Evolutionary conservation across 176 grass and related monocot genomes (phyloP).

Genomic region (Oropetium thomaeum): DNA sequence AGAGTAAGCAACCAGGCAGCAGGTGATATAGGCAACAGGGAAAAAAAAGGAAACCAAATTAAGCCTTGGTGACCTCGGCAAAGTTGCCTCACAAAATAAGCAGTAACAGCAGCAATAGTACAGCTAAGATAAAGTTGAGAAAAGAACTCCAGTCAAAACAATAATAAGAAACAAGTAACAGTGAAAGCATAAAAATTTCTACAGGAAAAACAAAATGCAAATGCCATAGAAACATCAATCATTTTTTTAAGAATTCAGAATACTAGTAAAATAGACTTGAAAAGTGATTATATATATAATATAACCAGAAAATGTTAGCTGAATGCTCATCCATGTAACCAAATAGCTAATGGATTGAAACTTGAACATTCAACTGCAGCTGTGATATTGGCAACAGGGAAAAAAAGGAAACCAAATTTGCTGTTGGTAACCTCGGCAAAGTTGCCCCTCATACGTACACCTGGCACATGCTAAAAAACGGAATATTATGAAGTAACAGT

Average conservation of each 20-base stretch:
- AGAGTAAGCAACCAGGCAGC: slow-evolving; percentile 22
- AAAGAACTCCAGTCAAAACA: background rate
- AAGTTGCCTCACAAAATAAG: slow-evolving; percentile 40
- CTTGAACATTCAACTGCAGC: slow-evolving; percentile 19
- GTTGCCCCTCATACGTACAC: slow-evolving; percentile 25
- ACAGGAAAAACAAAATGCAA: background rate
- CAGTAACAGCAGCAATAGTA: too few relatives aligned
- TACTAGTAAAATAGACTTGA: too few relatives aligned
- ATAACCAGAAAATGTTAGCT: slow-evolving; percentile 7
- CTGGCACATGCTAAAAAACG: background rate
- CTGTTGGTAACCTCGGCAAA: slow-evolving; percentile 52
- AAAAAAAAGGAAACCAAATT: slow-evolving; percentile 79
- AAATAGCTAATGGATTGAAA: background rate
- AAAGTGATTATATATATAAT: too few relatives aligned
- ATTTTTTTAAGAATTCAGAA: too few relatives aligned
- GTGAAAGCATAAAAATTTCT: background rate
- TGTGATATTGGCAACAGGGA: slow-evolving; percentile 44
- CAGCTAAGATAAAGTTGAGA: too few relatives aligned
- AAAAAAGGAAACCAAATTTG: slow-evolving; percentile 57
- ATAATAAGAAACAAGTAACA: background rate
- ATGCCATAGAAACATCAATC: background rate
- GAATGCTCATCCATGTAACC: slow-evolving; percentile 23
- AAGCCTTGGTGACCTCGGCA: slow-evolving; percentile 59
- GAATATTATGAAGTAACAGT: background rate
- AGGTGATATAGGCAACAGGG: slow-evolving; percentile 68